Evolutionary conservation across 2,329 filamentous ascomycete genomes (phyloP), one percentile per base, ranked within the genome.

Genomic region (Neonectria magnoliae): DNA sequence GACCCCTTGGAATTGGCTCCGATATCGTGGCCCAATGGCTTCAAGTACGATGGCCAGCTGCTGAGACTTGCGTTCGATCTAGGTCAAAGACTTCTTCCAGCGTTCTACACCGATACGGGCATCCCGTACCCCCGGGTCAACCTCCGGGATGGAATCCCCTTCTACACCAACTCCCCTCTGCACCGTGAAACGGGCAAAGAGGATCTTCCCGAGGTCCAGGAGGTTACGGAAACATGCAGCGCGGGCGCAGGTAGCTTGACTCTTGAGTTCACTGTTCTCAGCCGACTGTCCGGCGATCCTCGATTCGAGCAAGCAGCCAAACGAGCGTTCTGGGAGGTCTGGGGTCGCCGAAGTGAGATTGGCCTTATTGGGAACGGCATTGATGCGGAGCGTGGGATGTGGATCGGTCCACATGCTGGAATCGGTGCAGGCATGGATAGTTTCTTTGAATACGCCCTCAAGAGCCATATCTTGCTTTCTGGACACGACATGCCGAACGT

Each of bases 371-470:
- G 95, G 8, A 92, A 93, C 62, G 95, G 94, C 3, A 94, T 99
- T 66, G 95, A 97, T 80, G 93, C 94, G 1, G 95, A 98, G 76
- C 91, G 89, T 29, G 96, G 95, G 0, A 86, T 91, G 70, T 99
- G 96, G 96, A 90, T 96, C 36, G 91, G 91, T 9, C 87, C 92
- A 2, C 94, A 93, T 77, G 91, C 95, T n/a, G 95, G 96, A 31
- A 97, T 99, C 71, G 96, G 96, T 54, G 96, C 96, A 8, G 96
- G 96, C 42, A 93, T 97, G 74, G 96, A 99, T 81, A 98, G 94
- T 80, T 99, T 99, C 81, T 98, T 97, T 75, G 96, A 99, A 80
- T 99, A 99, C 79, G 94, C 96, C 4, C 86, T 98, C 73, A 99
- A 99, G 80, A 94, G 94, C 18, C 90, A 97, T 76, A 92, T 99